These are phyloP conservation scores for Craspedostauros australis DNA, from an alignment of 108 stramenopile species.

Conservation along the genomic window DNA sequence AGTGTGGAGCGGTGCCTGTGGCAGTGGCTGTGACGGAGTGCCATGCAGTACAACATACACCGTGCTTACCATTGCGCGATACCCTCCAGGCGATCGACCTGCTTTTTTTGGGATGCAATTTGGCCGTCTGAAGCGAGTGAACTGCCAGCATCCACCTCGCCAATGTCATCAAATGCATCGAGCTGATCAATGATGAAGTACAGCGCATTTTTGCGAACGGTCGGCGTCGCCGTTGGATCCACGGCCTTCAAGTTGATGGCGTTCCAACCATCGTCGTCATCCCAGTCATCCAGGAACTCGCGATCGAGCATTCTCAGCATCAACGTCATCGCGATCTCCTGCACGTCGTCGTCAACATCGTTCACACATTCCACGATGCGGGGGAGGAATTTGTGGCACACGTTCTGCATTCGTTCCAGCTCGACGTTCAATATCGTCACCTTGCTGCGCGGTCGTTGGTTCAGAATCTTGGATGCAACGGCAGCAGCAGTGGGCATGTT, in stretches of 20 bases:
- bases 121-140: too few relatives aligned
- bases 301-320: conserved; percentile 49
- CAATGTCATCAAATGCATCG: conserved; percentile 74
- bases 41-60: too few relatives aligned
- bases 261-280: conserved; percentile 74
- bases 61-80: conserved; percentile 24
- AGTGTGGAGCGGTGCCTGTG: too few relatives aligned
- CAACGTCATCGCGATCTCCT: conserved; percentile 65
- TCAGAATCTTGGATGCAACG: neutral
- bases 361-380: conserved; percentile 55
- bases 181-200: conserved; percentile 82
- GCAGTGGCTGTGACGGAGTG: too few relatives aligned
- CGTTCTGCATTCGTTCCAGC: conserved; percentile 44
- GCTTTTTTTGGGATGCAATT: conserved; percentile 35
- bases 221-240: conserved; percentile 45
- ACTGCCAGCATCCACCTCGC: conserved; percentile 28
- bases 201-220: conserved; percentile 59
- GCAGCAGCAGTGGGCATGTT: neutral
- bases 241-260: conserved; percentile 66
- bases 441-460: conserved; percentile 22
- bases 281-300: conserved; percentile 75
- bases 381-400: conserved; percentile 62
- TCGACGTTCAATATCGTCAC: conserved; percentile 45
- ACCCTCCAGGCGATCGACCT: conserved; percentile 23
- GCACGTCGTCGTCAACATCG: conserved; percentile 58